phyloP scores from a whole-genome alignment of 78 protist species.

The slime mould (Dictyostelium discoideum) region DNA sequence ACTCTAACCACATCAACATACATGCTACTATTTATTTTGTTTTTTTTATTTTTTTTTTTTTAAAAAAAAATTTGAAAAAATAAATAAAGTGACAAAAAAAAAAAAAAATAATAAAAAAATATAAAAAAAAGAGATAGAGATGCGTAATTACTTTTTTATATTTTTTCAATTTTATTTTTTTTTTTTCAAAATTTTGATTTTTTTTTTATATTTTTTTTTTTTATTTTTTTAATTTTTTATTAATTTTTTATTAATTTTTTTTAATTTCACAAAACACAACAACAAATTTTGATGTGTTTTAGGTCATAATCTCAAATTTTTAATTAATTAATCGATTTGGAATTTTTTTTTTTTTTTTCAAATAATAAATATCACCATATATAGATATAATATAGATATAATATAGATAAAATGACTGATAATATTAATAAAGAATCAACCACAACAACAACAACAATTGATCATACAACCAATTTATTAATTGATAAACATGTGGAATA shows the following conservation, averaged over 20 bases:
- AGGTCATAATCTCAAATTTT: too few relatives aligned
- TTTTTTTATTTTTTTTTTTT: too few relatives aligned
- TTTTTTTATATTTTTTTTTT: background rate
- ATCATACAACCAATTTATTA: constrained; percentile 51
- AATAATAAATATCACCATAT: too few relatives aligned
- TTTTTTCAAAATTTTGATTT: background rate
- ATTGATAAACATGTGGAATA: constrained; percentile 46
- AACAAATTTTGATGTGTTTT: background rate
- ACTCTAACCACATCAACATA: background rate
- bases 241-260: background rate
- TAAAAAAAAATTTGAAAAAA: background rate
- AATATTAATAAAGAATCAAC: background rate
- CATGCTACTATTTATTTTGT: too few relatives aligned
- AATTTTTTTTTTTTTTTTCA: too few relatives aligned
- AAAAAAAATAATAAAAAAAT: background rate
- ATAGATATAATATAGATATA: too few relatives aligned
- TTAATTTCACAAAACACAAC: background rate
- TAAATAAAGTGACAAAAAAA: background rate
- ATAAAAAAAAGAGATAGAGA: background rate
- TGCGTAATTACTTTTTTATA: background rate
- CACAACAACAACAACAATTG: background rate
- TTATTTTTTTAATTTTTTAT: background rate
- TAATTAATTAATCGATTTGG: too few relatives aligned
- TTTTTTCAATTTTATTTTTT: background rate
- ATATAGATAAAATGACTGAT: background rate